phyloP scores from a whole-genome alignment of 2,329 filamentous ascomycete genomes.

The Chrysoporthe cubensis region DNA sequence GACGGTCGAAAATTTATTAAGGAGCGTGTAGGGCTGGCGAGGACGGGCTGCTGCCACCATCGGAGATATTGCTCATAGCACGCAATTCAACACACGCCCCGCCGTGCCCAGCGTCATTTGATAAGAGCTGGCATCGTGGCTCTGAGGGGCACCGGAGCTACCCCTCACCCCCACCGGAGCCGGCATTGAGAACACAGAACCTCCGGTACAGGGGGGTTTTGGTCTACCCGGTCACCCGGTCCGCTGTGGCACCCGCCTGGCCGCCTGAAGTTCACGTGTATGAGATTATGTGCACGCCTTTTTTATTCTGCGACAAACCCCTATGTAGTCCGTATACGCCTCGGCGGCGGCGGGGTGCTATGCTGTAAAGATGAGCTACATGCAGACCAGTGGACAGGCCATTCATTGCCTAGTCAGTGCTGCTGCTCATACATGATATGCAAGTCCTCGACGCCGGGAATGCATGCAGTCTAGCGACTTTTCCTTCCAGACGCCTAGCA shows the following conservation, averaged over 20 bases:
- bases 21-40: no score
- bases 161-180: conserved; percentile 3
- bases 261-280: no score
- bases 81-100: conserved; percentile 19
- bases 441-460: neutral
- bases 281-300: no score
- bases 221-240: neutral
- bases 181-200: neutral
- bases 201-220: neutral
- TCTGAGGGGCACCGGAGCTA: neutral
- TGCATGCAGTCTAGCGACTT: neutral
- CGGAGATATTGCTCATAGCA: conserved; percentile 20
- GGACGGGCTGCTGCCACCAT: neutral
- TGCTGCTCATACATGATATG: neutral
- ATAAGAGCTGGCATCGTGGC: neutral
- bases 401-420: no score
- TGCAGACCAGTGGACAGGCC: no score
- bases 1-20: neutral
- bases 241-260: no score
- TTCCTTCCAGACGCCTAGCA: neutral
- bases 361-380: no score
- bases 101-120: neutral
- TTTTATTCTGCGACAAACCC: no score
- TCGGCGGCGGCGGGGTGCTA: no score
- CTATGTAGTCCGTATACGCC: no score